These are phyloP conservation scores for Phytophthora pluvialis DNA, from an alignment of 352 stramenopile species.

Conservation along the genomic window DNA sequence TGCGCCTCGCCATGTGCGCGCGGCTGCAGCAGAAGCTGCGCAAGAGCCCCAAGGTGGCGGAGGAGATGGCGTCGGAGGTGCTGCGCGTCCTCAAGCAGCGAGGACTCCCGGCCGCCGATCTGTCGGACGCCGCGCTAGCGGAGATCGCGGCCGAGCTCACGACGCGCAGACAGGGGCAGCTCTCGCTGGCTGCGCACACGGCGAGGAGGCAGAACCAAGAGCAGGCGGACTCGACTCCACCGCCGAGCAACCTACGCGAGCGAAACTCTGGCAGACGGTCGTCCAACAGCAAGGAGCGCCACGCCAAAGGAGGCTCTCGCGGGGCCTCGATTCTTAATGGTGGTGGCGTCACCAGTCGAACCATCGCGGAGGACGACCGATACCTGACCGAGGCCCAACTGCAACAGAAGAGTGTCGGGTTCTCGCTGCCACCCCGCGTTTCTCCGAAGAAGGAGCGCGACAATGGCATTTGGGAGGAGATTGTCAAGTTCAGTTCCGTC, in stretches of 20 bases:
- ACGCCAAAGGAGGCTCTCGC: constrained; percentile 4
- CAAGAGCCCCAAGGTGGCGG: constrained; percentile 67
- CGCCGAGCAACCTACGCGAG: background rate
- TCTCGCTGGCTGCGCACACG: constrained; percentile 25
- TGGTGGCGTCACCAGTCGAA: constrained; percentile 3
- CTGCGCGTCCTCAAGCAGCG: constrained; percentile 60
- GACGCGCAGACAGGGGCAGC: constrained; percentile 43
- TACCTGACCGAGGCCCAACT: constrained; percentile 77
- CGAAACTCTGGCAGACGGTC: constrained; percentile 28
- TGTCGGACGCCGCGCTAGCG: constrained; percentile 49
- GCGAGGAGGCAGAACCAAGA: constrained; percentile 30
- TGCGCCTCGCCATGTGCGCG: constrained; percentile 70
- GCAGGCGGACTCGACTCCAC: constrained; percentile 21
- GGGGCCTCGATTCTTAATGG: background rate
- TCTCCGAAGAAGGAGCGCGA: constrained; percentile 81
- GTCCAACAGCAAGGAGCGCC: constrained; percentile 32
- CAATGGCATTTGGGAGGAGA: constrained; percentile 85
- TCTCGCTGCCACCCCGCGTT: constrained; percentile 59
- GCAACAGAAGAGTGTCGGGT: constrained; percentile 74
- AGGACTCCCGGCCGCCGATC: constrained; percentile 35
- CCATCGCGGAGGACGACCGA: constrained; percentile 48
- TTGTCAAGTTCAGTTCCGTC: constrained; percentile 78
- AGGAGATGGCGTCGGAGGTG: constrained; percentile 66
- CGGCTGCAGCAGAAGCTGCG: constrained; percentile 76
- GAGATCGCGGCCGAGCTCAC: constrained; percentile 54